Conservation (phyloP, 1,139 yeast species). For the Candida sp. region DNA sequence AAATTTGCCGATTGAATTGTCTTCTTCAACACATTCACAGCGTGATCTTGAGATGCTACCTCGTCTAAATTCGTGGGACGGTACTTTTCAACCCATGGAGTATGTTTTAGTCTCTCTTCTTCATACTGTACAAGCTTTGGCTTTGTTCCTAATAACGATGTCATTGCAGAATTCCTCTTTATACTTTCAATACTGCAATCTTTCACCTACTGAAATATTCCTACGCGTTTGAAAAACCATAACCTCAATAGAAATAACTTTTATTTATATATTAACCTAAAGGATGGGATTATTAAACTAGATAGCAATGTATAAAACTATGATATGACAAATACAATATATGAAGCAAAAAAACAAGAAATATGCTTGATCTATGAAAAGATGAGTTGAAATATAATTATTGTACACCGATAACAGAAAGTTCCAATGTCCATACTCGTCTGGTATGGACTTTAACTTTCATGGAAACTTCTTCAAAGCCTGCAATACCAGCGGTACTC, state of each 20-base stretch:
- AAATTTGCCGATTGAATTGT: conserved; percentile 77
- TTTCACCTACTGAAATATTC: too few species aligned
- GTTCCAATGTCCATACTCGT: conserved; percentile 83
- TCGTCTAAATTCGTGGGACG: conserved; percentile 84
- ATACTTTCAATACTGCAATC: too few species aligned
- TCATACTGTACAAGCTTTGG: conserved; percentile 24
- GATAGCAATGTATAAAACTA: not conserved
- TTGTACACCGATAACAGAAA: conserved; percentile 58
- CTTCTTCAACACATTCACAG: conserved; percentile 79
- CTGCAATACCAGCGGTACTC: conserved; percentile 13
- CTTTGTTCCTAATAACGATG: conserved; percentile 1
- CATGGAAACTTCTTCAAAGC: conserved; percentile 21
- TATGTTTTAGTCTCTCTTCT: conserved; percentile 45
- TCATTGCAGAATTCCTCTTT: not conserved
- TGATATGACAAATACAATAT: not conserved
- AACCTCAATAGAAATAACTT: not conserved
- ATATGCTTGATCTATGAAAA: not conserved
- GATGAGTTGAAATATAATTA: too few species aligned
- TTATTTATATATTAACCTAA: not conserved
- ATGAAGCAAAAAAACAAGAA: not conserved
- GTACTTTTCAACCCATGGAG: conserved; percentile 81
- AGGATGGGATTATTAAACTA: not conserved
- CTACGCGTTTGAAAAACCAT: not conserved
- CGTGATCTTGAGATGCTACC: conserved; percentile 89
- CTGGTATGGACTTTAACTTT: conserved; percentile 62